Evolutionary conservation across 306 rosid genomes (phyloP), one percentile per base, ranked within the genome.

Genomic region (Cucumis melo): DNA sequence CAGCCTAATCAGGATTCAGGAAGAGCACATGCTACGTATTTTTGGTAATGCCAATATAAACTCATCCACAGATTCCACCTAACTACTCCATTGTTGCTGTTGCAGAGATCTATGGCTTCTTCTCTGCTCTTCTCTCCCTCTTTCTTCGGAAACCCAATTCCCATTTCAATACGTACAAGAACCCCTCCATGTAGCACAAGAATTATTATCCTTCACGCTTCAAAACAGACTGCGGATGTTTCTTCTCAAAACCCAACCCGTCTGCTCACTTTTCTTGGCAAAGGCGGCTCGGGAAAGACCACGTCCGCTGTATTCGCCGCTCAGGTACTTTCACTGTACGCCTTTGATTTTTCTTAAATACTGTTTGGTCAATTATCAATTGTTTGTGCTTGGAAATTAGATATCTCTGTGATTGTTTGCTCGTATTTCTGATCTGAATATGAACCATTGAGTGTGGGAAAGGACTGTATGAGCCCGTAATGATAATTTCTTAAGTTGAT

Each of bases 261-360:
- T 73, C 79, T 91, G 85, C 80, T 91, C 81, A 90, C 98, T 58
- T 93, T 93, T 84, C 85, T 93, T 72, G 98, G 98, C 38, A 91
- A 93, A 85, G 98, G 98, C 60, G 98, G 98, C 62, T 93, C 96
- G 0, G 97, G 97, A 34, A 93, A 93, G 83, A 93, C 98, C 70
- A 84, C 96, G 19, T 87, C 98, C 2, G 96, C 98, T 54, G 80
- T 91, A 74, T 89, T 91, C 81, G 96, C 97, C 21, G 98, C 97
- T 66, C 94, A 91, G 94, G 98, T 82, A 21, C 5, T 32, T 32
- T 32, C 36, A 32, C 5, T 32, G 3, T 32, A 32, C 36, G 36
- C 36, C 36, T 32, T 32, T 32, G 36, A 32, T 32, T 32, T 32
- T 32, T 2, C 5, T 48, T 48, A 0, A 48, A 19, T 48, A 4